Percentiles rank a stretch among this genome's conserved stretches.
phyloP scores from a whole-genome alignment of 331 rosid species.

The Saraca asoca region DNA sequence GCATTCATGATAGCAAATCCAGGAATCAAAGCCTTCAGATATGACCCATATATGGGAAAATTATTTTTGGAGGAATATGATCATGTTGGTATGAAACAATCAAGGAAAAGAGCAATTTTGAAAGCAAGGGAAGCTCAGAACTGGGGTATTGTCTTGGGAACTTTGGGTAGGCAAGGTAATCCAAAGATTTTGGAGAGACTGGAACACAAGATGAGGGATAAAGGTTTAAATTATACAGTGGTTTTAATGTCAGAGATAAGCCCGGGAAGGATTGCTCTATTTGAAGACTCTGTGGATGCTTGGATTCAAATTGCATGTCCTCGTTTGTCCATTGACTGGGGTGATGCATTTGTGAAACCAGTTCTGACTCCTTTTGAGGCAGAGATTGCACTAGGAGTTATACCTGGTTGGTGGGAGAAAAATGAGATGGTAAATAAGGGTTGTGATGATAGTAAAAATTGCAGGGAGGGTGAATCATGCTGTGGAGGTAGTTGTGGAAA shows the following conservation, averaged over 20 bases:
- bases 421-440: constrained; percentile 22
- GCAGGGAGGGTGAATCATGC: constrained; percentile 36
- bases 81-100: constrained; percentile 80
- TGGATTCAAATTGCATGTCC: constrained; percentile 98
- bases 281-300: constrained; percentile 80
- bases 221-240: constrained; percentile 62
- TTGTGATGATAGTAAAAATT: constrained; percentile 37
- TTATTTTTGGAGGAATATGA: constrained; percentile 84
- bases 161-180: constrained; percentile 95
- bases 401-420: constrained; percentile 96
- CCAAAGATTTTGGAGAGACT: constrained; percentile 78
- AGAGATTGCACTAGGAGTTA: constrained; percentile 72
- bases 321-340: constrained; percentile 92
- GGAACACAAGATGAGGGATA: constrained; percentile 69
- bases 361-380: constrained; percentile 88
- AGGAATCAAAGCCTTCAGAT: constrained; percentile 66
- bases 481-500: constrained; percentile 32
- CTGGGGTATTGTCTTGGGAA: constrained; percentile 91
- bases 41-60: constrained; percentile 82
- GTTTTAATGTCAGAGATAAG: constrained; percentile 87
- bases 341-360: constrained; percentile 83
- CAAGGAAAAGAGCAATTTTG: constrained; percentile 61
- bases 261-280: constrained; percentile 65
- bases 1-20: constrained; percentile 97
- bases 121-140: constrained; percentile 59